A percentile compares a stretch with the other conserved stretches of the same genome.
Evolutionary conservation across 345 rosid genomes (phyloP).

Genomic region (Schrenkiella parvula): DNA sequence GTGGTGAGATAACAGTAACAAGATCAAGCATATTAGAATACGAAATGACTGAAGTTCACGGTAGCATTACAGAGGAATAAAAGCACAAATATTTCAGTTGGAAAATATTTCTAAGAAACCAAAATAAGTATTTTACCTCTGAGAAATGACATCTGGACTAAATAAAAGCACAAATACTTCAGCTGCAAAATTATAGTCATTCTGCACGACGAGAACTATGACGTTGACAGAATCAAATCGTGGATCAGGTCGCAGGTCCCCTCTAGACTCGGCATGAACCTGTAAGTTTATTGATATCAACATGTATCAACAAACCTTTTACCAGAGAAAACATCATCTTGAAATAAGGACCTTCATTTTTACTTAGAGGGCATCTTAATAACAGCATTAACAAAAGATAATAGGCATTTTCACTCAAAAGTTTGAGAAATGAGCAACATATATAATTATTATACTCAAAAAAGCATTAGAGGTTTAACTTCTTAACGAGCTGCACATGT

Average conservation of each 20-base stretch:
- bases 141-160: slow-evolving; percentile 37
- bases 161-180: slow-evolving; percentile 55
- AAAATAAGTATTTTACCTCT: slow-evolving; percentile 45
- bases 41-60: background rate
- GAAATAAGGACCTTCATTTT: background rate
- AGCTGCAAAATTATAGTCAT: slow-evolving; percentile 46
- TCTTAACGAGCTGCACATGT: background rate
- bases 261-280: slow-evolving; percentile 91
- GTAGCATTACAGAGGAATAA: background rate
- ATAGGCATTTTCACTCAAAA: background rate
- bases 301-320: slow-evolving; percentile 10
- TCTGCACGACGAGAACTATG: slow-evolving; percentile 64
- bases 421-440: background rate
- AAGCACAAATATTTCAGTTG: background rate
- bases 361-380: background rate
- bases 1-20: slow-evolving; percentile 25
- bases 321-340: background rate
- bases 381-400: background rate
- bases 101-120: background rate
- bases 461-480: background rate
- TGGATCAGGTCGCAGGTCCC: slow-evolving; percentile 86
- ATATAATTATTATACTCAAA: background rate
- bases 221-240: slow-evolving; percentile 73
- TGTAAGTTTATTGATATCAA: slow-evolving; percentile 25
- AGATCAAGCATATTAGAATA: slow-evolving; percentile 1